Evolutionary conservation across 2,329 filamentous ascomycete species (phyloP).

Genomic region (Apiospora rasikravindrae): DNA sequence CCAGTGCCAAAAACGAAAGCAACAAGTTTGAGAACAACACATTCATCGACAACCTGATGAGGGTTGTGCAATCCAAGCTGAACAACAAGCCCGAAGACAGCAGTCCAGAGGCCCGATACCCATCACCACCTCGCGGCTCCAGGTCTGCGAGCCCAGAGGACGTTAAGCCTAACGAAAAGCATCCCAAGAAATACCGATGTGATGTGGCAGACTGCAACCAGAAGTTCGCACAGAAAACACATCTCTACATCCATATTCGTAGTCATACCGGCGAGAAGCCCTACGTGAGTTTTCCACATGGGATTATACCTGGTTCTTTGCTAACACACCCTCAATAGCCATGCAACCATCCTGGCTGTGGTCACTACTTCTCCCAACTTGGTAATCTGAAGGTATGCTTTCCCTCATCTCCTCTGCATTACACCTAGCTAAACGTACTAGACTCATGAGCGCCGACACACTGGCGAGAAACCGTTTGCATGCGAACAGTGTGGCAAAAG

Average conservation of each 20-base stretch:
- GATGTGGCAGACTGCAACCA: constrained; percentile 76
- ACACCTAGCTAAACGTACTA: constrained; percentile 37
- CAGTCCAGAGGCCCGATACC: constrained; percentile 37
- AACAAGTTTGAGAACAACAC: constrained; percentile 74
- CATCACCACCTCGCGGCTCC: constrained; percentile 37
- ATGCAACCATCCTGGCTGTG: constrained; percentile 77
- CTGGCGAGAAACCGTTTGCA: constrained; percentile 81
- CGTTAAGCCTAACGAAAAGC: constrained; percentile 27
- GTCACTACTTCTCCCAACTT: constrained; percentile 82
- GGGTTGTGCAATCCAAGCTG: constrained; percentile 76
- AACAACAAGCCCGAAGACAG: constrained; percentile 39
- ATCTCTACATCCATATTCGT: constrained; percentile 86
- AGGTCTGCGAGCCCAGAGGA: constrained; percentile 27
- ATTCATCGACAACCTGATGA: constrained; percentile 87
- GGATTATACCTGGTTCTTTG: neutral
- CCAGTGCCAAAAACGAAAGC: constrained; percentile 51
- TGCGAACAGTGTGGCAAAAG: constrained; percentile 81
- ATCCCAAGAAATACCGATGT: constrained; percentile 75
- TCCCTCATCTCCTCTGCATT: too few relatives aligned
- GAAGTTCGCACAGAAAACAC: constrained; percentile 88
- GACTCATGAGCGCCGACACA: constrained; percentile 88
- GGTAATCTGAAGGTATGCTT: constrained; percentile 81
- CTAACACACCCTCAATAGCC: constrained; percentile 33
- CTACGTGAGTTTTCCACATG: constrained; percentile 66
- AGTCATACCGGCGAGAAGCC: constrained; percentile 91